Evolutionary conservation across 2,329 filamentous ascomycete species (phyloP), one percentile per base, ranked within the genome.

Genomic region (Teratosphaeria viscida): DNA sequence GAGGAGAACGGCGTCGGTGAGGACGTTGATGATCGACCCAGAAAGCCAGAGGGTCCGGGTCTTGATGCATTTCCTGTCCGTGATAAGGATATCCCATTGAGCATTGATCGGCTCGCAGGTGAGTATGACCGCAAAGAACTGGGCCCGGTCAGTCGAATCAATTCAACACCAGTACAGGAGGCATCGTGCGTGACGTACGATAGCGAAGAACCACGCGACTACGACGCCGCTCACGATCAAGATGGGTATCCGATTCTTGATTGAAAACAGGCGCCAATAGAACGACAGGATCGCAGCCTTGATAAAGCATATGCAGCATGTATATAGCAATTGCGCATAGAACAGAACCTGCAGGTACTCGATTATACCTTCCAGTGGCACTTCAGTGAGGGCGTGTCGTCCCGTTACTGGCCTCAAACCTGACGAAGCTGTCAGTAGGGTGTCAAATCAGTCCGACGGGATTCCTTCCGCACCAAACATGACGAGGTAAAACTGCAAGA

Each of bases 181-280:
- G 5, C 12, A 43, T 16, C 12, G 37, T 49, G 43, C 16, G 19
- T 19, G 43, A 11, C 55, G 54, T 53, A 63, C 61, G 34, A 57
- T 26, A 29, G 54, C 59, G 23, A 63, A 54, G 35, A 57, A 52
- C 62, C 62, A 64, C n/a, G 39, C 61, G 10, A 34, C 37, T 11
- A 62, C 59, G 5, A 64, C 26, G 6, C 57, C 59, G 23, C 52
- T 49, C 23, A 58, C 37, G 5, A 62, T 37, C 19, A 58, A 35
- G 26, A 64, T 58, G 6, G 62, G 61, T 8, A 62, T 26, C 23
- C 61, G 55, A 32, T 57, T 53, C 52, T 57, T 62, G 39, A 61
- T 49, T 10, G 61, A 59, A 56, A 67, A 67, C 12, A 67, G 57
- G 43, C 64, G 56, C 64, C 64, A 66, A 56, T 66, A 65, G 39